Evolutionary conservation across 164 flowering plant species (phyloP), one percentile per base, ranked within the genome.

Genomic region (Kalanchoe fedtschenkoi): DNA sequence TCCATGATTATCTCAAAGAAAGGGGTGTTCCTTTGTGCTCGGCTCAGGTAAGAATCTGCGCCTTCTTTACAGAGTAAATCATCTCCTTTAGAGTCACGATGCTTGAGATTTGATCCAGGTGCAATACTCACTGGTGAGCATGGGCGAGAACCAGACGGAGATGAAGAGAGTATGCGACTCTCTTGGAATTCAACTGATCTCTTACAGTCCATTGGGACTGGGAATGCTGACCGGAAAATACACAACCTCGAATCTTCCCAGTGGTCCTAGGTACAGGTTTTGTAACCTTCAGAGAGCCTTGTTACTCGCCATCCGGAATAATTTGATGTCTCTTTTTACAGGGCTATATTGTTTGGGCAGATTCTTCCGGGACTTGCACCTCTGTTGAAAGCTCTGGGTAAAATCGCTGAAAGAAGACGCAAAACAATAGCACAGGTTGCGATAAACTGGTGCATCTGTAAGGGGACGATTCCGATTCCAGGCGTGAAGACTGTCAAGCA

Each of bases 141-240:
- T 79, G 73, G 98, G 93, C 62, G 66, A 79, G 61, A 86, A 83
- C 51, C 98, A 92, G 78, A 66, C 77, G 68, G 91, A 92, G 74
- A 75, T 87, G 69, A 87, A 80, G 72, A 74, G 66, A 21, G 79
- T 87, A 26, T 89, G 96, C 68, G 87, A 87, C 63, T 74, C 92
- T 63, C 76, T 91, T 16, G 93, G 91, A 15, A 82, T 91, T 60
- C 83, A 85, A 35, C 63, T 91, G 64, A 91, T 91, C 62, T 70
- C 96, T 33, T 91, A 91, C 47, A 91, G 98, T 72, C 98, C 98
- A 66, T 78, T 92, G 34, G 98, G 96, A n/a, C 86, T 92, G 62
- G 98, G 98, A 53, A 89, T 92, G 95, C 95, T 91, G 66, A 87
- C 93, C 4, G 98, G 96, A 60, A 92, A 92, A 71, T 92, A 92